Base-by-base conservation (phyloP, 257 asterid genomes). In the Gardenia jasminoides region DNA sequence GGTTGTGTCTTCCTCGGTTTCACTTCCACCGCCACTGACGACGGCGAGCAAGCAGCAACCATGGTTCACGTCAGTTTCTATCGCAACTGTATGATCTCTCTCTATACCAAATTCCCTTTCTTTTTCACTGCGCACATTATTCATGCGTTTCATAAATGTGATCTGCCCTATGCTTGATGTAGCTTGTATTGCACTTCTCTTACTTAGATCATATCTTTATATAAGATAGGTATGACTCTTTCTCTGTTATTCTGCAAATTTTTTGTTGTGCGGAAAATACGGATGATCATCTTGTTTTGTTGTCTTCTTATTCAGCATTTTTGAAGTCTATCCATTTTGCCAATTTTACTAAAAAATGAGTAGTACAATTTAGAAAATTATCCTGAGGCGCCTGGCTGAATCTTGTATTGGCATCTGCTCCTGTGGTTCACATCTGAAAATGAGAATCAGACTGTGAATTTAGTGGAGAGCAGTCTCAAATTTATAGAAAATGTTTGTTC, bases 51-150 rank as follows among this genome's bases (percentile, higher is more conserved):
- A 30, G 59, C 5, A 30, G 59, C 70, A 17, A 39, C 71, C 71
- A 85, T 85, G 88, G 86, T 82, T 70, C 86, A 83, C 83, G 86
- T 85, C 78, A 76, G 67, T 66, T 65, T 85, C 59, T 85, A 85
- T 77, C 81, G 88, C 52, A 85, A 80, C 76, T 79, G 88, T 85
- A 80, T 82, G 88, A 61, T 61, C 71, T 75, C 59, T 52, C 62
- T 6, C 16, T 3, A 48, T 4, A 22, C 67, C 15, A 8, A n/a
- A 7, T 24, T 0, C 15, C 2, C 31, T 10, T 31, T 24, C 31
- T 24, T 47, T 15, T 39, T 7, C 5, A 13, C 10, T 11, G 16
- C 15, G 6, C 5, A 31, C 30, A 28, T 33, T 5, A 44, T 15
- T 13, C 15, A 2, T 10, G 11, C 46, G 62, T 66, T 46, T 30